Percentiles rank a stretch among this genome's conserved stretches.
Evolutionary conservation across 2,329 filamentous ascomycete species (phyloP).

Genomic region (Fonsecaea monophora): DNA sequence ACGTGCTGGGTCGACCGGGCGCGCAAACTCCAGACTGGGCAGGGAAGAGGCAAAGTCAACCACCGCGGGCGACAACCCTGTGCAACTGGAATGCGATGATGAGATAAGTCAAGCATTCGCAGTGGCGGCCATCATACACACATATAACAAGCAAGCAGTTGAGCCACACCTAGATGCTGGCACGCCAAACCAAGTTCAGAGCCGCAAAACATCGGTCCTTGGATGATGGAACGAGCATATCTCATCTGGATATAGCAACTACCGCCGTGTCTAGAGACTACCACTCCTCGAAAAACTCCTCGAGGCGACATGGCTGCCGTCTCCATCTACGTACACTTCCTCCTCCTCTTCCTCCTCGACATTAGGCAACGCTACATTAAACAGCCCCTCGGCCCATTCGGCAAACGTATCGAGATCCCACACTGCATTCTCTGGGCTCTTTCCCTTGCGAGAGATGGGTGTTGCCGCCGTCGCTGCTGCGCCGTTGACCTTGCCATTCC

Average conservation of each 20-base stretch:
- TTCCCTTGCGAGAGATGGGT: constrained; percentile 58
- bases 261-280: constrained; percentile 27
- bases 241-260: neutral
- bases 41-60: constrained; percentile 49
- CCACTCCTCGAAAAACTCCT: constrained; percentile 37
- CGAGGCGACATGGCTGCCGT: constrained; percentile 38
- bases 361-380: constrained; percentile 51
- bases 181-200: neutral
- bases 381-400: constrained; percentile 67
- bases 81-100: neutral
- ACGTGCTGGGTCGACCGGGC: constrained; percentile 61
- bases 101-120: neutral
- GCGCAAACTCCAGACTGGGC: constrained; percentile 54
- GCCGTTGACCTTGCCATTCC: constrained; percentile 44
- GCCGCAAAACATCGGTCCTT: neutral
- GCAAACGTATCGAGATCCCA: constrained; percentile 71
- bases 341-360: constrained; percentile 42
- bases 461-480: neutral
- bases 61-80: constrained; percentile 21
- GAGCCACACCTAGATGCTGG: neutral
- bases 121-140: neutral
- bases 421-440: constrained; percentile 65
- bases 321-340: constrained; percentile 14
- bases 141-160: neutral
- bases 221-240: neutral